Evolutionary conservation across 257 asterid species (phyloP).

Genomic region (Fraxinus pennsylvanica): DNA sequence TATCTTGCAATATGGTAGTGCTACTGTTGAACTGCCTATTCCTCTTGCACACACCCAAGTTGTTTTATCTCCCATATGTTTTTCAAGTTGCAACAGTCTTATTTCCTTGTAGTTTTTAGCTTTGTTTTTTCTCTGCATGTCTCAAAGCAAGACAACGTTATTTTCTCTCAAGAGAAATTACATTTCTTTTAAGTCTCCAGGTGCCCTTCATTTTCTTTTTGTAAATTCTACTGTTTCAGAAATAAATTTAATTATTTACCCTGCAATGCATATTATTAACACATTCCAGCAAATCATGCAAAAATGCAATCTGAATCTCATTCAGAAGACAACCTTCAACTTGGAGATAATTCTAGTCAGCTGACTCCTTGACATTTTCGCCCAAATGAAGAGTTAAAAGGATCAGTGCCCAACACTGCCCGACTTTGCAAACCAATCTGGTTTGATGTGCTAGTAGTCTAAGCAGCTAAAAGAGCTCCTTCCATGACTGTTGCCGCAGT

Average conservation of each 20-base stretch:
- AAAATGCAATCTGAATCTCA: no score
- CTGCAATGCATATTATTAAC: background rate
- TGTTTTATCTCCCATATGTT: background rate
- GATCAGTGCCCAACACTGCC: no score
- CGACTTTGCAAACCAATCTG: no score
- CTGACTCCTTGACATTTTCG: no score
- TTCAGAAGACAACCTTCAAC: no score
- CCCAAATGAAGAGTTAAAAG: no score
- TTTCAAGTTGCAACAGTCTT: background rate
- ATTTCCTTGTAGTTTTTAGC: background rate
- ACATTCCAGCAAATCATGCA: no score
- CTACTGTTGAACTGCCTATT: background rate
- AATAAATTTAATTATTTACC: background rate
- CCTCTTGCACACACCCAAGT: background rate
- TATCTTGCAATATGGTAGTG: no score
- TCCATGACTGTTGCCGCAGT: no score
- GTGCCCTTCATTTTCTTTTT: background rate
- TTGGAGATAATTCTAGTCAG: no score
- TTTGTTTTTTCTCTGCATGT: background rate
- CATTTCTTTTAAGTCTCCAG: background rate
- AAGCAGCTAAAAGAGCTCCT: no score
- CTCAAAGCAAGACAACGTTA: background rate
- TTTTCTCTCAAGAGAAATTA: background rate
- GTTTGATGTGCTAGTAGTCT: no score
- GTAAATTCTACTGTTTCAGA: background rate